phyloP scores from a whole-genome alignment of 495 filamentous ascomycete genomes.

The Pyronema domesticum region DNA sequence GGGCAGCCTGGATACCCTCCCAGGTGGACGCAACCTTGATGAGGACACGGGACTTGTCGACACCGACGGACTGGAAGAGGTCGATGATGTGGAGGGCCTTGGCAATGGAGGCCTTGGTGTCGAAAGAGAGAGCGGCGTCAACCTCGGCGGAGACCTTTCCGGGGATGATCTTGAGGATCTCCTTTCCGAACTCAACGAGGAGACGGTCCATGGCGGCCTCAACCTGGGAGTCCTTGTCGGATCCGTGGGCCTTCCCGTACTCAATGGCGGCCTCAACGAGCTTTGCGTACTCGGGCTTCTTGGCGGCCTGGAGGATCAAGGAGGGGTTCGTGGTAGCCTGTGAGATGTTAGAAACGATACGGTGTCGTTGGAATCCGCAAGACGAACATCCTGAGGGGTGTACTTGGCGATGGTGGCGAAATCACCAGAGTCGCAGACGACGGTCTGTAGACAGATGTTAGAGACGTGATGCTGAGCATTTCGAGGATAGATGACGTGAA shows the following conservation, averaged over 20 bases:
- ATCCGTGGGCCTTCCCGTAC: conserved; percentile 62
- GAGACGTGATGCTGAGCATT: conserved; percentile 16
- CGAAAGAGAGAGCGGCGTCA: conserved; percentile 90
- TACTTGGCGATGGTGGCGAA: conserved; percentile 95
- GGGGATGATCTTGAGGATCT: conserved; percentile 92
- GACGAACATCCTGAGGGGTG: conserved; percentile 83
- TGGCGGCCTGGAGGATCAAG: conserved; percentile 89
- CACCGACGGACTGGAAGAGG: conserved; percentile 84
- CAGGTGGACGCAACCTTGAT: conserved; percentile 77
- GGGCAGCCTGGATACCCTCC: conserved; percentile 97
- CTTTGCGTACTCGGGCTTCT: conserved; percentile 91
- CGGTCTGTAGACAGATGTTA: conserved; percentile 39
- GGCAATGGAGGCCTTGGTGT: conserved; percentile 74
- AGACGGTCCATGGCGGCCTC: conserved; percentile 76
- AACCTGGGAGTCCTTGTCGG: conserved; percentile 52
- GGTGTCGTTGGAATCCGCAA: neutral
- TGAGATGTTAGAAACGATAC: neutral
- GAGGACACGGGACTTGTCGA: conserved; percentile 84
- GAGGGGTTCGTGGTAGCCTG: conserved; percentile 69
- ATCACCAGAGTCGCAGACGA: conserved; percentile 92
- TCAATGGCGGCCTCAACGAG: conserved; percentile 75
- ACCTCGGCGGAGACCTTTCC: conserved; percentile 98
- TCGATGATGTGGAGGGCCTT: conserved; percentile 97
- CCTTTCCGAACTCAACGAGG: conserved; percentile 90
- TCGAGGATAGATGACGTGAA: conserved; percentile 11